phyloP scores from a whole-genome alignment of 345 rosid genomes.

The Populus pruinosa region DNA sequence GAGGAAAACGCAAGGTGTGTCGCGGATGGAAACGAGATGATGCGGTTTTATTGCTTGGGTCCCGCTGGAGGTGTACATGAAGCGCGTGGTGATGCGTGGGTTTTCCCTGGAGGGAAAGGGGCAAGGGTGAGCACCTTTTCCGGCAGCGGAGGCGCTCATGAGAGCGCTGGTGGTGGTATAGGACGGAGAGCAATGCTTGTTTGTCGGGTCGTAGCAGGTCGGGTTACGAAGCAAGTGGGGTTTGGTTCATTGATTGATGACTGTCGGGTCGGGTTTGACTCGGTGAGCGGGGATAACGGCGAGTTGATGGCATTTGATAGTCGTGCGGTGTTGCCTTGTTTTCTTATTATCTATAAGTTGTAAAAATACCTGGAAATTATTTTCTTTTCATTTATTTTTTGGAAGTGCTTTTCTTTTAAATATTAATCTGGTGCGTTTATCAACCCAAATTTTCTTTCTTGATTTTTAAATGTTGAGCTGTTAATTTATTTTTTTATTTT shows the following conservation, averaged over 20 bases:
- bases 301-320: conserved; percentile 82
- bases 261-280: conserved; percentile 62
- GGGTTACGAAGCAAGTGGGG: conserved; percentile 53
- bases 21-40: conserved; percentile 95
- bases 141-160: conserved; percentile 80
- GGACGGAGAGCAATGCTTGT: conserved; percentile 95
- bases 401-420: too few species aligned
- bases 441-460: conserved; percentile 5
- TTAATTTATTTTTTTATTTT: neutral
- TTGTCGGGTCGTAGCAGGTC: conserved; percentile 87
- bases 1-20: conserved; percentile 78
- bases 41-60: conserved; percentile 86
- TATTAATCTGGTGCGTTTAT: too few species aligned
- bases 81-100: conserved; percentile 47
- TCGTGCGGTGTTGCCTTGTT: conserved; percentile 92
- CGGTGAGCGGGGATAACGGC: conserved; percentile 78
- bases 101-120: conserved; percentile 52
- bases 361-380: conserved; percentile 39
- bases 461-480: conserved; percentile 2
- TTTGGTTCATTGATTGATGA: conserved; percentile 41
- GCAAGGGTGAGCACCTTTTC: conserved; percentile 64
- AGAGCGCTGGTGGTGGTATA: conserved; percentile 72
- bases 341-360: conserved; percentile 83
- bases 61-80: conserved; percentile 37
- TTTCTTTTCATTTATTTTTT: conserved; percentile 6